Base-by-base conservation (phyloP, 805 yeast species). In the Candida argentea region DNA sequence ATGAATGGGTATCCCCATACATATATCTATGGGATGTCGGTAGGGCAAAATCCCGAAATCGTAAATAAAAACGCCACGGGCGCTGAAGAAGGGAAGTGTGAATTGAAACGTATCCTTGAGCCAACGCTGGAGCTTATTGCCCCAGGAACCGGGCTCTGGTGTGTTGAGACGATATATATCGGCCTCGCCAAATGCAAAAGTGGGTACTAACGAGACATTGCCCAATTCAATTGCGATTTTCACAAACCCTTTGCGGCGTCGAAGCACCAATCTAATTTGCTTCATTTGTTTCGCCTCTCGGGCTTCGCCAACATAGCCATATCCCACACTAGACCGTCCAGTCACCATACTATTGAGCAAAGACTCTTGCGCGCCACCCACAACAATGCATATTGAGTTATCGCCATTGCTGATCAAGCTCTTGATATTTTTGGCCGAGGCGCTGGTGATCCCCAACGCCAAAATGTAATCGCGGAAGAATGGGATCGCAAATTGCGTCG, bases 331-430 rank as follows among this genome's bases (percentile, higher is more conserved):
- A n/a, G 43, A 42, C 21, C 45, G 38, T 6, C 41, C 38, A 1
- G 58, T 53, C 9, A 61, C 64, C 38, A 57, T 54, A 26, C 53
- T 49, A 35, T 61, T 61, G 16, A 83, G 50, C 20, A 91, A 59
- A 1, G 93, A 75, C 45, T 91, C 98, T 34, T 85, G 81, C 0
- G 97, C 97, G 0, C 98, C 98, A 2, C 98, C 98, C 14, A 91
- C 76, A 1, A 91, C 97, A 33, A 91, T 76, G 36, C 89, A 81
- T 8, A 87, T 79, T 2, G 94, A 81, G 40, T 73, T 76, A 38
- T 78, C 73, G 10, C 67, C 67, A 32, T 73, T 68, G 29, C 50
- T 54, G 26, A 91, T 62, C 16, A 84, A 61, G 15, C 76, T 65
- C 35, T 69, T 55, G 25, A 91, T 80, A 38, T 87, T 85, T 26